Evolutionary conservation across 2,329 filamentous ascomycete genomes (phyloP).

Genomic region (Amesomyces nigricolor): DNA sequence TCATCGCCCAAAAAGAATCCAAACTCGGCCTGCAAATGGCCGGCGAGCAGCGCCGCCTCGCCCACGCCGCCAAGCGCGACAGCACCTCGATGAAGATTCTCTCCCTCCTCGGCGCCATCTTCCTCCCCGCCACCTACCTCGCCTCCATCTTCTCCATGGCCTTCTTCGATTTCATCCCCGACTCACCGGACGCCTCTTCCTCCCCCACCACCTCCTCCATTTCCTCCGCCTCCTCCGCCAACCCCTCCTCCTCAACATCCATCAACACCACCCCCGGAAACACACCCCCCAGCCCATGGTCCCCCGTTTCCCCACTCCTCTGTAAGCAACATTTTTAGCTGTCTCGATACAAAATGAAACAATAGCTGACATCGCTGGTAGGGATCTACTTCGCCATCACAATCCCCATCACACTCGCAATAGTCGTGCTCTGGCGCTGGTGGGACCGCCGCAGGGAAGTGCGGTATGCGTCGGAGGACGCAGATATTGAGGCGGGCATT

Average conservation of each 20-base stretch:
- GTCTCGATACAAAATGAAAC: too few relatives aligned
- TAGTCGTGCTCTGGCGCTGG: constrained; percentile 51
- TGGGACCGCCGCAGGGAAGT: constrained; percentile 48
- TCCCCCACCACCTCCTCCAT: neutral
- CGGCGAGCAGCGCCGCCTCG: constrained; percentile 53
- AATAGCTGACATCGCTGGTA: too few relatives aligned
- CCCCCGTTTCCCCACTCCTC: constrained; percentile 45
- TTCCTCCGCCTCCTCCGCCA: neutral
- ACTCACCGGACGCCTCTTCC: constrained; percentile 25
- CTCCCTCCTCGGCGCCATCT: constrained; percentile 57
- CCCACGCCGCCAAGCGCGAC: constrained; percentile 56
- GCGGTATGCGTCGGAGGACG: constrained; percentile 44
- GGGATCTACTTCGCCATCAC: constrained; percentile 58
- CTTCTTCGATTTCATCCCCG: constrained; percentile 57
- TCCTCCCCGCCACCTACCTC: constrained; percentile 57
- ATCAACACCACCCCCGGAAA: neutral
- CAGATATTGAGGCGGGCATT: constrained; percentile 49
- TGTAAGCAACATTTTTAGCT: constrained; percentile 31
- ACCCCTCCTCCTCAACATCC: neutral
- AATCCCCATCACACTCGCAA: constrained; percentile 49
- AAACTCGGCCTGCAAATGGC: constrained; percentile 60
- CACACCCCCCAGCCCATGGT: constrained; percentile 18
- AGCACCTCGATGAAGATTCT: constrained; percentile 61
- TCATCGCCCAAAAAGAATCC: constrained; percentile 60
- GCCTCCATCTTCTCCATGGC: constrained; percentile 62